phyloP scores from a whole-genome alignment of 202 grass and related monocot genomes.

The Alloteropsis angusta region DNA sequence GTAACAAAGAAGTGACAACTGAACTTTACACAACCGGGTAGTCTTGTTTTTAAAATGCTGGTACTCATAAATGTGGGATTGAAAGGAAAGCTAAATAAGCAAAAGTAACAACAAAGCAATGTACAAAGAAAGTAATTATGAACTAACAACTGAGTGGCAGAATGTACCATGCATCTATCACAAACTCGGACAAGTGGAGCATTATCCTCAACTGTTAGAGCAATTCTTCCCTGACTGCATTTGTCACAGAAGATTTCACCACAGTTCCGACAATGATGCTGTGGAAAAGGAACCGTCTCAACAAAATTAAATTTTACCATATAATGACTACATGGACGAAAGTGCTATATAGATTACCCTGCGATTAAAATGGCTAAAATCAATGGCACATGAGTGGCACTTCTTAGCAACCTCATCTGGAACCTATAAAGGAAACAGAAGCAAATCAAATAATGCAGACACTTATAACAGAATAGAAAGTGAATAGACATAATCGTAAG shows the following conservation, averaged over 20 bases:
- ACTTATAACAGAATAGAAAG: not conserved
- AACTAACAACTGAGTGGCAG: constrained; percentile 1
- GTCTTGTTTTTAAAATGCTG: constrained; percentile 6
- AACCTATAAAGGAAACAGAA: constrained; percentile 37
- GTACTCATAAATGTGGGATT: not conserved
- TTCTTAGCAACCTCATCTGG: constrained; percentile 86
- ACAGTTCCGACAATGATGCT: constrained; percentile 99
- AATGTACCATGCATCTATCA: constrained; percentile 90
- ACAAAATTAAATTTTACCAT: constrained; percentile 11
- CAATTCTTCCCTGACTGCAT: constrained; percentile 86
- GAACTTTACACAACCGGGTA: not conserved
- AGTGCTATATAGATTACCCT: constrained; percentile 44
- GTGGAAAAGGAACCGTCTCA: constrained; percentile 3
- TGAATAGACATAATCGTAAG: constrained; percentile 6
- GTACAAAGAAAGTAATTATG: not conserved
- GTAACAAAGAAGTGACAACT: not conserved
- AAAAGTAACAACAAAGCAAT: not conserved
- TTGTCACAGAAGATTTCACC: constrained; percentile 99
- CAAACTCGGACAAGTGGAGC: constrained; percentile 89
- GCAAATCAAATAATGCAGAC: not conserved
- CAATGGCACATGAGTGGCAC: constrained; percentile 67
- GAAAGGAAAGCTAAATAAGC: not conserved
- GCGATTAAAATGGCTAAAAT: constrained; percentile 91
- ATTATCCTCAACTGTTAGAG: constrained; percentile 85
- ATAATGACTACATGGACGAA: constrained; percentile 2